A percentile compares a stretch with the other conserved stretches of the same genome.
Evolutionary conservation across 1,139 yeast species (phyloP).

Genomic region (Nakaseomyces glabratus): DNA sequence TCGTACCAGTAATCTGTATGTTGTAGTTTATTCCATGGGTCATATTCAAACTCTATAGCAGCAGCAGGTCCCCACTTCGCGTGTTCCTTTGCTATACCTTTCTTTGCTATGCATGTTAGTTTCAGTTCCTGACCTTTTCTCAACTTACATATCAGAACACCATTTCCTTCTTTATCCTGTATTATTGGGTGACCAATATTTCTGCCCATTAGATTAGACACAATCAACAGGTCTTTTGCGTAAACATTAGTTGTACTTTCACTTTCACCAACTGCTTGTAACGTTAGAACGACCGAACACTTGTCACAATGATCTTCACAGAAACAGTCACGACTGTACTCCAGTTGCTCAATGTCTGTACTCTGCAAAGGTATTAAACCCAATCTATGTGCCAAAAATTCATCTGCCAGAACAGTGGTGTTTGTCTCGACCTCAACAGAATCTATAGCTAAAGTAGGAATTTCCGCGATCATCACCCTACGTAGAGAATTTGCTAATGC

Average conservation of each 20-base stretch:
- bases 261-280: constrained; percentile 80
- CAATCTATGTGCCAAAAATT: constrained; percentile 83
- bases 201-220: constrained; percentile 35
- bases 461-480: constrained; percentile 89
- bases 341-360: constrained; percentile 67
- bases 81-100: constrained; percentile 96
- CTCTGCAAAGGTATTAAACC: constrained; percentile 87
- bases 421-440: constrained; percentile 89
- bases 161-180: constrained; percentile 65
- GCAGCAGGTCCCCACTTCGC: constrained; percentile 98
- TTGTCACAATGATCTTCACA: constrained; percentile 96
- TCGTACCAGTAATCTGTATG: constrained; percentile 98
- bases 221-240: constrained; percentile 68
- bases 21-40: constrained; percentile 96
- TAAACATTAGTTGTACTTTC: constrained; percentile 87
- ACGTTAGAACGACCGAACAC: constrained; percentile 79
- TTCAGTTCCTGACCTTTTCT: constrained; percentile 88
- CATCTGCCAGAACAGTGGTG: constrained; percentile 94
- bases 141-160: constrained; percentile 82
- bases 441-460: constrained; percentile 92
- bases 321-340: constrained; percentile 89
- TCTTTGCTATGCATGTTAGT: constrained; percentile 88
- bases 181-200: constrained; percentile 77
- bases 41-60: constrained; percentile 96
- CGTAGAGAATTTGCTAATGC: constrained; percentile 89